phyloP scores from a whole-genome alignment of 2,329 filamentous ascomycete species.

The Nemania sp. region DNA sequence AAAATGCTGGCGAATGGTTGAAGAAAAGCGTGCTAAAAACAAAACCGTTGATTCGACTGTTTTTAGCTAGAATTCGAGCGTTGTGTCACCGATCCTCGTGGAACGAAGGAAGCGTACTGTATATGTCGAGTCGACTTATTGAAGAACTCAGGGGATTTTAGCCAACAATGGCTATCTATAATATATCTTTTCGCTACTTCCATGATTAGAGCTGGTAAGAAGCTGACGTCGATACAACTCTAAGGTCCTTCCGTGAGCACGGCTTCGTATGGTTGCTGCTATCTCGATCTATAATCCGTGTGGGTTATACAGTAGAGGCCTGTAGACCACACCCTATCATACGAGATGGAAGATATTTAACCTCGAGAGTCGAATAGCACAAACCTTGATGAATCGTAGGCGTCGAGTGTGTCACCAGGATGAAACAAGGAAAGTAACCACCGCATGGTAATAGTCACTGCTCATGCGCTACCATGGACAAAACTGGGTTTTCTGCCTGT shows the following conservation, averaged over 20 bases:
- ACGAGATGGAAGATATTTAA: neutral
- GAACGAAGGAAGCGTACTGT: neutral
- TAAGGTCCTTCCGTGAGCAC: neutral
- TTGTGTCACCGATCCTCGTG: neutral
- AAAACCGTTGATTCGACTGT: neutral
- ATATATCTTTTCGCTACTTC: neutral
- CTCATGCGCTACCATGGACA: neutral
- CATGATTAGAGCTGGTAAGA: neutral
- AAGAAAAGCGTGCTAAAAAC: neutral
- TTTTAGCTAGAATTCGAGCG: neutral
- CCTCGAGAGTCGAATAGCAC: neutral
- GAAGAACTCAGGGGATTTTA: neutral
- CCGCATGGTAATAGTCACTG: neutral
- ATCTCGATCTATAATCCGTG: neutral
- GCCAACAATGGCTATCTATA: neutral
- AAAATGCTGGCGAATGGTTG: neutral
- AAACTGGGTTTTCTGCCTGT: neutral
- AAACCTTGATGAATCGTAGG: constrained; percentile 2
- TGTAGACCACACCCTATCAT: constrained; percentile 1
- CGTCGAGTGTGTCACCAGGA: constrained; percentile 5
- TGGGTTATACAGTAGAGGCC: neutral
- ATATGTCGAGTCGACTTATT: neutral
- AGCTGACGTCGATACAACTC: neutral
- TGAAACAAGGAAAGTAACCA: neutral
- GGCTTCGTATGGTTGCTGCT: neutral